Evolutionary conservation across 345 rosid species (phyloP).

Genomic region (Hibiscus tridactylites): DNA sequence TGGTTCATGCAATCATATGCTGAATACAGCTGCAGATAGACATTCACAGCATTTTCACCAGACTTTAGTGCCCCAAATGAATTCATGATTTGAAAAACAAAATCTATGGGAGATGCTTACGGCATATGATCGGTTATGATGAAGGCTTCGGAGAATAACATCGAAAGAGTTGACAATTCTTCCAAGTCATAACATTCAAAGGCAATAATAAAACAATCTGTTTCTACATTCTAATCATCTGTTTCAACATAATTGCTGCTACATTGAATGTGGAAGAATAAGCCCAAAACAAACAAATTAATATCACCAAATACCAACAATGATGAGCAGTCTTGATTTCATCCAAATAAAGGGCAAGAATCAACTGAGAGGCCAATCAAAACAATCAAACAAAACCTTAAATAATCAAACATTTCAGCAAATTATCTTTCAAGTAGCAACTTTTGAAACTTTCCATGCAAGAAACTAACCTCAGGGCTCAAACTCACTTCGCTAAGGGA

Average conservation of each 20-base stretch:
- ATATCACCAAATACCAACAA: neutral
- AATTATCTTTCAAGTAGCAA: neutral
- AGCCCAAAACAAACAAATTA: neutral
- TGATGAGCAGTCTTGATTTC: neutral
- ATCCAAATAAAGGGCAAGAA: neutral
- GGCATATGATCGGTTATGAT: neutral
- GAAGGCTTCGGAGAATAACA: neutral
- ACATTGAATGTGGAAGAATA: neutral
- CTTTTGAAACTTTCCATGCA: neutral
- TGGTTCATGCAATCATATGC: neutral
- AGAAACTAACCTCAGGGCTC: neutral
- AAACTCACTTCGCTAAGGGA: conserved; percentile 35
- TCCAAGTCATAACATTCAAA: neutral
- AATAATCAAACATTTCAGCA: neutral
- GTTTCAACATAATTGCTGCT: neutral
- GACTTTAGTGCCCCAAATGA: neutral
- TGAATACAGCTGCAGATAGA: neutral
- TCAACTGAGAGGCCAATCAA: neutral
- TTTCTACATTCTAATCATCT: neutral
- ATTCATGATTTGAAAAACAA: neutral
- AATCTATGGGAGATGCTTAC: neutral
- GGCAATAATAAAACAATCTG: neutral
- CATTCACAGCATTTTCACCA: neutral
- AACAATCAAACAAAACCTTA: neutral
- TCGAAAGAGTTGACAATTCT: neutral